phyloP scores from a whole-genome alignment of 129 eudicot genomes.

The Rutidosis leptorrhynchoides region DNA sequence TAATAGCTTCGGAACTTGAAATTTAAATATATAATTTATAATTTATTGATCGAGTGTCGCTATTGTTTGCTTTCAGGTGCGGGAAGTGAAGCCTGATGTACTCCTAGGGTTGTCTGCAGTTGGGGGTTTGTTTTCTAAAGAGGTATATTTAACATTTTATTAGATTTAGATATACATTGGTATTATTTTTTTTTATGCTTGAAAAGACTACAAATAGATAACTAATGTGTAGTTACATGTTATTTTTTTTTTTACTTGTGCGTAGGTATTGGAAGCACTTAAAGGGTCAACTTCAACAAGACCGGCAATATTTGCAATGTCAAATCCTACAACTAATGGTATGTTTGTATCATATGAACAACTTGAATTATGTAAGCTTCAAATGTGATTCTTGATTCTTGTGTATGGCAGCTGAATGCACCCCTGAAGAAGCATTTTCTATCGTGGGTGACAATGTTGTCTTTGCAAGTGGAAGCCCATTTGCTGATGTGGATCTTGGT shows the following conservation, averaged over 20 bases:
- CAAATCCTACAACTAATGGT: conserved; percentile 95
- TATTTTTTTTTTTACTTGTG: conserved; percentile 9
- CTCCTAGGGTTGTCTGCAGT: conserved; percentile 93
- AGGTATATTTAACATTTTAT: conserved; percentile 47
- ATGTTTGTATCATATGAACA: conserved; percentile 24
- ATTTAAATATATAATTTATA: conserved; percentile 10
- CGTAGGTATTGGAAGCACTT: conserved; percentile 89
- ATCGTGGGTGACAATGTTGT: conserved; percentile 81
- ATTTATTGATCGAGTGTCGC: conserved; percentile 8
- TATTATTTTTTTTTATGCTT: background rate
- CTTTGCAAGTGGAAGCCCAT: conserved; percentile 97
- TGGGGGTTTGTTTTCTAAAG: conserved; percentile 87
- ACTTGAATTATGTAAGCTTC: background rate
- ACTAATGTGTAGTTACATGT: background rate
- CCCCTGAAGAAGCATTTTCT: conserved; percentile 89
- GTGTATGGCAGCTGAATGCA: conserved; percentile 75
- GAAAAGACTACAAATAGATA: conserved; percentile 1
- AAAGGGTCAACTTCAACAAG: conserved; percentile 88
- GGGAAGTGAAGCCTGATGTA: conserved; percentile 88
- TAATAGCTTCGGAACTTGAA: background rate
- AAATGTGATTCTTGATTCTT: background rate
- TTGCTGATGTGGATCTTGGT: conserved; percentile 89
- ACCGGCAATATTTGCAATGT: conserved; percentile 97
- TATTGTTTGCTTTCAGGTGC: conserved; percentile 59
- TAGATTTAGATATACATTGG: no score